Evolutionary conservation across 2,329 filamentous ascomycete genomes (phyloP).

Genomic region (Apiospora malaysiana): DNA sequence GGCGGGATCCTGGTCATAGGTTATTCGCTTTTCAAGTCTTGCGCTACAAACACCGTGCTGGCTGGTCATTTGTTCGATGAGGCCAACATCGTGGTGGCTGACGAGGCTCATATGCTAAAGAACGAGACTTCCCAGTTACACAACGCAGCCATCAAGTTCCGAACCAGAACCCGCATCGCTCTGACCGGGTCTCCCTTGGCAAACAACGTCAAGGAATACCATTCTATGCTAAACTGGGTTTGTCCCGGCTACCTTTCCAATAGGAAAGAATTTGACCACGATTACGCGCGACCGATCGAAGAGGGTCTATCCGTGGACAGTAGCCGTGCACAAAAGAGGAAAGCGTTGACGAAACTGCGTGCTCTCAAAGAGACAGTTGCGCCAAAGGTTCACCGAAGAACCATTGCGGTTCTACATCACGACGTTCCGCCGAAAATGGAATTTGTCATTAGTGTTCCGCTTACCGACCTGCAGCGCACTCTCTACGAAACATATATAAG

Average conservation of each 20-base stretch:
- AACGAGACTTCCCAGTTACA: slow-evolving; percentile 62
- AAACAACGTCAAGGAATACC: slow-evolving; percentile 85
- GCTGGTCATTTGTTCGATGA: slow-evolving; percentile 59
- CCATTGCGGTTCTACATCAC: slow-evolving; percentile 67
- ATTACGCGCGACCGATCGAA: slow-evolving; percentile 77
- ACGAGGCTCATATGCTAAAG: slow-evolving; percentile 85
- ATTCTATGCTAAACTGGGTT: slow-evolving; percentile 87
- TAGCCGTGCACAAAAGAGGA: slow-evolving; percentile 56
- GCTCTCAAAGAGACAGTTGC: slow-evolving; percentile 74
- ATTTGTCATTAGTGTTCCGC: slow-evolving; percentile 77
- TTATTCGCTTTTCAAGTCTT: slow-evolving; percentile 69
- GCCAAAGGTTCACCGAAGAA: slow-evolving; percentile 79
- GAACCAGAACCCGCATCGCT: slow-evolving; percentile 75
- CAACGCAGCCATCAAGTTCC: slow-evolving; percentile 62
- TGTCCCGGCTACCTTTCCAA: slow-evolving; percentile 79
- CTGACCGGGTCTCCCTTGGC: slow-evolving; percentile 86
- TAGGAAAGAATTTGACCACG: slow-evolving; percentile 67
- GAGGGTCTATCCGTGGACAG: slow-evolving; percentile 74
- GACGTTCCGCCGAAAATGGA: slow-evolving; percentile 79
- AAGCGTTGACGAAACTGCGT: slow-evolving; percentile 69
- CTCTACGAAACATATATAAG: slow-evolving; percentile 63
- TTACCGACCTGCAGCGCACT: slow-evolving; percentile 68
- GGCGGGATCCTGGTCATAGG: slow-evolving; percentile 81
- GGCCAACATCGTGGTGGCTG: slow-evolving; percentile 78
- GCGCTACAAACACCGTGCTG: slow-evolving; percentile 41